A percentile compares a stretch with the other conserved stretches of the same genome.
phyloP scores from a whole-genome alignment of 805 yeast species.

The Myxozyma udenii region DNA sequence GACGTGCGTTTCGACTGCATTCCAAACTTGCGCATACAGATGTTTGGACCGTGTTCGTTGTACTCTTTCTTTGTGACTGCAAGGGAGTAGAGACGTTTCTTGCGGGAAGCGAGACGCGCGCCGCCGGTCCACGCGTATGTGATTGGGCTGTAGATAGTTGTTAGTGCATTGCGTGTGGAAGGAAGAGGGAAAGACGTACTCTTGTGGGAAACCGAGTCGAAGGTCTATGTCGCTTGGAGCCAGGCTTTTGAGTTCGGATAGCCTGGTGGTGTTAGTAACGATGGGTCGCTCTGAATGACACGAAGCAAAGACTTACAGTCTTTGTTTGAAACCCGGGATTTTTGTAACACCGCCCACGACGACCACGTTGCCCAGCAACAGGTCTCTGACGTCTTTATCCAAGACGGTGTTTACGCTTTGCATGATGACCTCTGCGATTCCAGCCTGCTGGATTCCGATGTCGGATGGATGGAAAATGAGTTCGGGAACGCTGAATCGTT shows the following conservation, averaged over 20 bases:
- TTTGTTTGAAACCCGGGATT: constrained; percentile 59
- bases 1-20: constrained; percentile 1
- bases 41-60: constrained; percentile 65
- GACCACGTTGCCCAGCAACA: constrained; percentile 73
- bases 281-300: not conserved
- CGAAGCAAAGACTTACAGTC: constrained; percentile 43
- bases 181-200: constrained; percentile 25
- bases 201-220: constrained; percentile 35
- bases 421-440: constrained; percentile 66
- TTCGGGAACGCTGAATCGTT: constrained; percentile 85
- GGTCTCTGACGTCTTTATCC: constrained; percentile 54
- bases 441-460: constrained; percentile 72
- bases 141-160: constrained; percentile 36
- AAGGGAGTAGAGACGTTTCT: constrained; percentile 45
- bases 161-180: not conserved
- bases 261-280: not conserved
- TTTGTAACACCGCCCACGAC: constrained; percentile 81
- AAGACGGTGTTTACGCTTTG: constrained; percentile 71
- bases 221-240: constrained; percentile 39
- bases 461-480: constrained; percentile 81
- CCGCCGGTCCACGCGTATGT: constrained; percentile 62
- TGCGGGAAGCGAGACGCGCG: constrained; percentile 42
- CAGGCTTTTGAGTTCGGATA: constrained; percentile 36
- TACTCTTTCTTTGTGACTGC: constrained; percentile 76
- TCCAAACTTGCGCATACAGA: constrained; percentile 18